phyloP scores from a whole-genome alignment of 1,139 yeast species.

The Geotrichum candidum region DNA sequence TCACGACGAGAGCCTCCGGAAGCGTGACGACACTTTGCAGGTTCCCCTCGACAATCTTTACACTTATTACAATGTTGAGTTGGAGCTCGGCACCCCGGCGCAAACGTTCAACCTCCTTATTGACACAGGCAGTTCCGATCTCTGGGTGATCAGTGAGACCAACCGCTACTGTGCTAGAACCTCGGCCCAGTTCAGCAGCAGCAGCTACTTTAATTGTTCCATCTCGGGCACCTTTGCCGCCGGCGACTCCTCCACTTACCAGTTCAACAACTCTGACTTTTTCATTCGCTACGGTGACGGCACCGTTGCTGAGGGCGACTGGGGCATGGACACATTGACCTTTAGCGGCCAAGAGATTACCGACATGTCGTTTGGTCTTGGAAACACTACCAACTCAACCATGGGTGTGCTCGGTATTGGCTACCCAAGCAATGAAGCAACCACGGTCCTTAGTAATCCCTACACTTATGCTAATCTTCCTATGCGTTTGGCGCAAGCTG shows the following conservation, averaged over 20 bases:
- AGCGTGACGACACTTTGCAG: conserved; percentile 4
- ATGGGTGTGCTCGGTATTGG: conserved; percentile 34
- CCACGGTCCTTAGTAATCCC: conserved; percentile 23
- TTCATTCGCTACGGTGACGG: conserved; percentile 28
- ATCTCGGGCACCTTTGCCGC: conserved; percentile 14
- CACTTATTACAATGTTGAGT: conserved; percentile 39
- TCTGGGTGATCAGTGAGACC: conserved; percentile 48
- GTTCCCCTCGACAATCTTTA: conserved; percentile 26
- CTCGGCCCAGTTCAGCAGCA: conserved; percentile 30
- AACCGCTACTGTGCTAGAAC: conserved; percentile 32
- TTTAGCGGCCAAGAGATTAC: conserved; percentile 19
- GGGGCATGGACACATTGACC: conserved; percentile 43
- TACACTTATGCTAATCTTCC: conserved; percentile 42
- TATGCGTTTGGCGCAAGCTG: conserved; percentile 41
- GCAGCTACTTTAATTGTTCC: conserved; percentile 12
- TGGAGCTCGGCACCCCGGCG: conserved; percentile 50
- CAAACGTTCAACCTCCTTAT: conserved; percentile 49
- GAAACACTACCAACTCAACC: conserved; percentile 29
- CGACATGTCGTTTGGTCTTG: conserved; percentile 30
- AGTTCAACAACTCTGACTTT: conserved; percentile 22
- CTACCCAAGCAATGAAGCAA: conserved; percentile 16
- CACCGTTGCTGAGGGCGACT: conserved; percentile 41
- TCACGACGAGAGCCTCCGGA: conserved; percentile 7
- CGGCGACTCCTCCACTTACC: conserved; percentile 10
- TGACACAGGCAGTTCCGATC: conserved; percentile 66